A percentile compares a stretch with the other conserved stretches of the same genome.
These are phyloP conservation scores for Laguncularia racemosa DNA, from an alignment of 345 rosid species.

Conservation along the genomic window DNA sequence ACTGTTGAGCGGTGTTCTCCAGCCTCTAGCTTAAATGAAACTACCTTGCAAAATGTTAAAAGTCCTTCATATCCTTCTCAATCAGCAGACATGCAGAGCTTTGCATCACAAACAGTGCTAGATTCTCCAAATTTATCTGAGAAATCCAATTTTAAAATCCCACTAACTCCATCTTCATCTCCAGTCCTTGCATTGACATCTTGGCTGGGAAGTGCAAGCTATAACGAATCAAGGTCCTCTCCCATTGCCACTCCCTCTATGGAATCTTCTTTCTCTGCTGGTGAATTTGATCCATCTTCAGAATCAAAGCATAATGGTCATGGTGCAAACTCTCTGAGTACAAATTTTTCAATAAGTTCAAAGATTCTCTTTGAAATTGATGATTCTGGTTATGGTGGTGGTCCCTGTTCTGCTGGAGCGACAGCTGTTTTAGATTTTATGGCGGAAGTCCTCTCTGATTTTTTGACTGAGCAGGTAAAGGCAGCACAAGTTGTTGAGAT, in stretches of 20 bases:
- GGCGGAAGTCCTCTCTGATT: conserved; percentile 95
- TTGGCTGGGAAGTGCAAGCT: conserved; percentile 62
- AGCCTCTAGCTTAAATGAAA: conserved; percentile 48
- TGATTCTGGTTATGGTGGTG: conserved; percentile 97
- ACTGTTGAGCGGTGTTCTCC: conserved; percentile 42
- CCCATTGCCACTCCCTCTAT: conserved; percentile 45
- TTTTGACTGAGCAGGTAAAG: conserved; percentile 84
- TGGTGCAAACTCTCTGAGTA: conserved; percentile 42
- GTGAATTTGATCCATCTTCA: conserved; percentile 64
- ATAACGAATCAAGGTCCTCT: conserved; percentile 47
- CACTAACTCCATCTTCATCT: conserved; percentile 48
- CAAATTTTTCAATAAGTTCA: conserved; percentile 50
- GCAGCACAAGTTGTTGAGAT: conserved; percentile 73
- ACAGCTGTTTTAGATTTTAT: conserved; percentile 91
- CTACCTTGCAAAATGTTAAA: conserved; percentile 29
- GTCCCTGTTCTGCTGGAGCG: conserved; percentile 99
- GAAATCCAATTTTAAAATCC: conserved; percentile 55
- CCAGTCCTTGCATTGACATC: conserved; percentile 78
- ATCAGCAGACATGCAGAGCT: conserved; percentile 57
- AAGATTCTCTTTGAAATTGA: conserved; percentile 77
- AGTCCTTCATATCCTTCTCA: conserved; percentile 28
- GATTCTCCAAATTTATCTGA: conserved; percentile 85
- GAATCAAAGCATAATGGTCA: conserved; percentile 60
- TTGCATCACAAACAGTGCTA: conserved; percentile 41
- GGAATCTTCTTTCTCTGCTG: conserved; percentile 52